Percentiles rank a stretch among this genome's conserved stretches.
Evolutionary conservation across 108 stramenopile genomes (phyloP).

Genomic region (Mediolabrus comicus): DNA sequence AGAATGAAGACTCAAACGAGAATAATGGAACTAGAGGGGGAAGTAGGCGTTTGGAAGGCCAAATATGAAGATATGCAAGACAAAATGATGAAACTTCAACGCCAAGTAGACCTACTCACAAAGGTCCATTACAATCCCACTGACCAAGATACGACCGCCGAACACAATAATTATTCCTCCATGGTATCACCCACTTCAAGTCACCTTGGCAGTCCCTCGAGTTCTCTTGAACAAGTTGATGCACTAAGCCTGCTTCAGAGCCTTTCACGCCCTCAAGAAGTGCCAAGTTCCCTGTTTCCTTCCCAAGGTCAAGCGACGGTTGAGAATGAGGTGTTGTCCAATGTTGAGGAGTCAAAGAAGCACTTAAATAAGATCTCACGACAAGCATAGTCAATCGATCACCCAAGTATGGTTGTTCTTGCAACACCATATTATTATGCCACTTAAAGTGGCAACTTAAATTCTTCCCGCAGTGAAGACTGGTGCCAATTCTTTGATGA

Average conservation of each 20-base stretch:
- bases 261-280: not conserved
- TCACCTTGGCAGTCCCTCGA: not conserved
- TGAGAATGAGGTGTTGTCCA: not conserved
- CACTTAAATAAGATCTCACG: conserved; percentile 52
- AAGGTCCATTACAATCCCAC: not conserved
- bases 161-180: not conserved
- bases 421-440: not conserved
- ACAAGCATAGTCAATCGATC: conserved; percentile 46
- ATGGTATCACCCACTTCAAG: not conserved
- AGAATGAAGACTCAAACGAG: conserved; percentile 59
- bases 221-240: not conserved
- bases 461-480: conserved; percentile 54
- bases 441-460: conserved; percentile 3
- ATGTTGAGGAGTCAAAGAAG: conserved; percentile 24
- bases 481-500: conserved; percentile 33
- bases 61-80: conserved; percentile 44
- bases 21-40: conserved; percentile 65
- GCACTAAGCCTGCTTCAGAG: not conserved
- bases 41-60: conserved; percentile 46
- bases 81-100: conserved; percentile 29
- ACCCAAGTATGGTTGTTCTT: conserved; percentile 6
- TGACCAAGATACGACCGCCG: conserved; percentile 6
- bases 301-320: not conserved
- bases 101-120: conserved; percentile 17
- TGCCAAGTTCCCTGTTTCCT: not conserved